phyloP scores from a whole-genome alignment of 2,329 filamentous ascomycete genomes.

The Fusarium pseudocircinatum region DNA sequence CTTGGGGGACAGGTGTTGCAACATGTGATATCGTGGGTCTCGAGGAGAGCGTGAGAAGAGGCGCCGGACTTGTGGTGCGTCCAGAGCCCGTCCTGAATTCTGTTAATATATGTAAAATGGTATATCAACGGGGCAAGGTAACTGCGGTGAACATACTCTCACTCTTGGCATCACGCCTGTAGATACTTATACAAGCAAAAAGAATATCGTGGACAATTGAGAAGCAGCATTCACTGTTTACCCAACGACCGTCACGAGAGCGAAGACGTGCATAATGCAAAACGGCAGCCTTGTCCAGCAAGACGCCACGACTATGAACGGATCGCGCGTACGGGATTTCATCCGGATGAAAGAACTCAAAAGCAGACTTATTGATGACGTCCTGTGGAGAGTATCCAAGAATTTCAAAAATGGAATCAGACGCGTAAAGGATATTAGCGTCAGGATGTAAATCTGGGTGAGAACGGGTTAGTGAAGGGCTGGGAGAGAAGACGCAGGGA shows the following conservation, averaged over 20 bases:
- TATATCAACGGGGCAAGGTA: not conserved
- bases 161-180: constrained; percentile 73
- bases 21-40: constrained; percentile 89
- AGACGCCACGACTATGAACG: constrained; percentile 76
- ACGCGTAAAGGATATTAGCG: constrained; percentile 83
- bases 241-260: constrained; percentile 74
- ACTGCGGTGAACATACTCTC: constrained; percentile 69
- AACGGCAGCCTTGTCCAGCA: constrained; percentile 85
- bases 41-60: constrained; percentile 83
- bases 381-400: constrained; percentile 82
- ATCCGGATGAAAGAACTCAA: constrained; percentile 87
- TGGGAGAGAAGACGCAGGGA: not conserved
- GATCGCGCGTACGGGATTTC: constrained; percentile 79
- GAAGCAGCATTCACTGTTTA: constrained; percentile 88
- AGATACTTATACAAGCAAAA: constrained; percentile 85
- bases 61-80: constrained; percentile 80
- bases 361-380: constrained; percentile 78
- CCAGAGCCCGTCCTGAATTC: constrained; percentile 73
- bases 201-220: constrained; percentile 89
- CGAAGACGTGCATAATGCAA: constrained; percentile 81
- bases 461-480: constrained; percentile 6
- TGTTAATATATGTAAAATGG: constrained; percentile 15
- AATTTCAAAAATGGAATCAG: constrained; percentile 84
- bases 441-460: constrained; percentile 71
- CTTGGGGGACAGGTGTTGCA: constrained; percentile 84